phyloP scores from a whole-genome alignment of 495 filamentous ascomycete genomes.

The Annulohypoxylon nitens region DNA sequence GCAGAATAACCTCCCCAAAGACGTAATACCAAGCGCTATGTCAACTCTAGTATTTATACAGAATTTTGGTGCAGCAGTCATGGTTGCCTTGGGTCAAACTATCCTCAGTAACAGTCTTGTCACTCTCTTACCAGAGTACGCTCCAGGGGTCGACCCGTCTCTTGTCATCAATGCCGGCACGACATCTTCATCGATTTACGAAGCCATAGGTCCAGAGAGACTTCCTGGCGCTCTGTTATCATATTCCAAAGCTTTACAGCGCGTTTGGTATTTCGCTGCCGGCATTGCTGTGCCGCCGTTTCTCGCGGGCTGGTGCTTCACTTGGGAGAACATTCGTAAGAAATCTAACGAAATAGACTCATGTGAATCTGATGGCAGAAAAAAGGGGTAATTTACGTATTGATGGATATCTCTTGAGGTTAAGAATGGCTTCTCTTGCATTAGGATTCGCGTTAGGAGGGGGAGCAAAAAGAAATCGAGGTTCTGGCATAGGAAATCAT shows the following conservation, averaged over 20 bases:
- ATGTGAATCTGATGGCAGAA: neutral
- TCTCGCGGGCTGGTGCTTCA: conserved; percentile 1
- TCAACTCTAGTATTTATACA: conserved; percentile 53
- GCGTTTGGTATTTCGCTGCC: neutral
- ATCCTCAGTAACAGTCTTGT: conserved; percentile 52
- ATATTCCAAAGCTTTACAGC: conserved; percentile 4
- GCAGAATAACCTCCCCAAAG: conserved; percentile 45
- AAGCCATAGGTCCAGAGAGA: neutral
- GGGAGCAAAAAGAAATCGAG: neutral
- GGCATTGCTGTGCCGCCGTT: neutral
- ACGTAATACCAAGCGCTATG: conserved; percentile 48
- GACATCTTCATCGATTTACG: neutral
- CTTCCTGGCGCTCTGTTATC: neutral
- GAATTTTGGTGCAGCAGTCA: conserved; percentile 49
- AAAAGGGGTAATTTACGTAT: neutral
- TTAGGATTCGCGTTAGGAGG: neutral
- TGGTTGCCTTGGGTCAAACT: conserved; percentile 48
- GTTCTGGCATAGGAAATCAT: neutral
- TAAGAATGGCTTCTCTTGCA: neutral
- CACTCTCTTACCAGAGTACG: conserved; percentile 36
- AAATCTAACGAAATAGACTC: neutral
- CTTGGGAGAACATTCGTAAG: conserved; percentile 4
- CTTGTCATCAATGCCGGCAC: conserved; percentile 53
- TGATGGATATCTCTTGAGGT: neutral
- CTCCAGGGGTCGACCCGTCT: conserved; percentile 48